Percentiles rank a stretch among this genome's conserved stretches.
Conservation (phyloP, 2,329 filamentous ascomycete species). For the Fusarium brevicatenulatum region DNA sequence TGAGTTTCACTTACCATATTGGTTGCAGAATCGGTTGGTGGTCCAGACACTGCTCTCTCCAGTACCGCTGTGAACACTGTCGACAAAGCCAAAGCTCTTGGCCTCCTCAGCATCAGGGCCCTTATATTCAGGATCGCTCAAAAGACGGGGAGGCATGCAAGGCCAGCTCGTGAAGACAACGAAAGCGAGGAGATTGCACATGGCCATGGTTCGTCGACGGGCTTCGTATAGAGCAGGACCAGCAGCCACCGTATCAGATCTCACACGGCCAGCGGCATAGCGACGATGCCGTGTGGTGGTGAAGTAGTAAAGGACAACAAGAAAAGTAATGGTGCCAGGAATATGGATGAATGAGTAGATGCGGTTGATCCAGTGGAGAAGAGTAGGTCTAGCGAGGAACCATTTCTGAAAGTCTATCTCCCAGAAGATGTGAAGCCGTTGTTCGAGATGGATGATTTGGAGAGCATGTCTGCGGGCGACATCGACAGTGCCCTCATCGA, state of each 20-base stretch:
- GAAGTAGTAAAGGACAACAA: constrained; percentile 72
- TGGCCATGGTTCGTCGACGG: constrained; percentile 68
- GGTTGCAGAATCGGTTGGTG: constrained; percentile 78
- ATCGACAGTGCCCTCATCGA: constrained; percentile 74
- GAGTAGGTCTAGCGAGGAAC: constrained; percentile 59
- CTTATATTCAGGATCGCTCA: constrained; percentile 65
- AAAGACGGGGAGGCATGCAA: constrained; percentile 70
- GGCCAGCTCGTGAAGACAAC: constrained; percentile 71
- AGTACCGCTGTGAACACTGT: constrained; percentile 64
- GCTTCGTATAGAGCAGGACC: constrained; percentile 63
- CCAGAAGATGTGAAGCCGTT: constrained; percentile 71
- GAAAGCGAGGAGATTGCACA: constrained; percentile 70
- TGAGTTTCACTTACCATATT: constrained; percentile 70
- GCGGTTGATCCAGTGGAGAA: constrained; percentile 77
- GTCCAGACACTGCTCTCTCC: constrained; percentile 65
- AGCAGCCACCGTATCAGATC: constrained; percentile 47
- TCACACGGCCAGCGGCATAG: constrained; percentile 41
- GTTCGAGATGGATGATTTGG: constrained; percentile 73
- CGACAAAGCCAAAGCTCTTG: constrained; percentile 69
- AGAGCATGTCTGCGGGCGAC: constrained; percentile 75
- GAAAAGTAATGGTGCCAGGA: constrained; percentile 77
- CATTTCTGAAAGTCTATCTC: constrained; percentile 70
- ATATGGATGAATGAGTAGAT: constrained; percentile 83
- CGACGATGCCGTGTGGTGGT: constrained; percentile 69
- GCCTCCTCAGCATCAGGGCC: constrained; percentile 67